Conservation (phyloP, 768 basidiomycete species). For the Termitomyces sp. region DNA sequence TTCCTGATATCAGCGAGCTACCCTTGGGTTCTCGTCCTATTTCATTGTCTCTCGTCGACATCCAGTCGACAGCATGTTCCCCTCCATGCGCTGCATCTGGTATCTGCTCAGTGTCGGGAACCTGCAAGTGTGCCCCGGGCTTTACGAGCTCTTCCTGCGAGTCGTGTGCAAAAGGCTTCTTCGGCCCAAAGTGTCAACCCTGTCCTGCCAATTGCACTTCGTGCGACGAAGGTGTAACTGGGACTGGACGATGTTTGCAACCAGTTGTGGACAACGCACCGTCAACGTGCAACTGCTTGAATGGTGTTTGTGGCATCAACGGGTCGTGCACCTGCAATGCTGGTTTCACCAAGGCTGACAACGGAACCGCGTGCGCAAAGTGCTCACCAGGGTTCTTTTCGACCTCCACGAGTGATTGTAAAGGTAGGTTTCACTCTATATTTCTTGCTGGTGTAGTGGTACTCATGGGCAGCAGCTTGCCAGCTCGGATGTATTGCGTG, state of each 20-base stretch:
- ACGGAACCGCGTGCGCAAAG: constrained; percentile 63
- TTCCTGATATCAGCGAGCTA: constrained; percentile 74
- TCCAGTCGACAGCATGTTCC: constrained; percentile 57
- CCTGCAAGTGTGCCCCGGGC: constrained; percentile 65
- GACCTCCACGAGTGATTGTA: constrained; percentile 53
- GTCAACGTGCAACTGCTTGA: constrained; percentile 72
- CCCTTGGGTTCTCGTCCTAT: constrained; percentile 42
- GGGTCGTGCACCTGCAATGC: constrained; percentile 63
- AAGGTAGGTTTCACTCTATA: constrained; percentile 35
- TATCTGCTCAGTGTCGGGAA: constrained; percentile 60
- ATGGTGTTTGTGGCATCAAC: constrained; percentile 66
- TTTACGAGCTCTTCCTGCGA: constrained; percentile 79
- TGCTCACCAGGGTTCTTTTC: constrained; percentile 67
- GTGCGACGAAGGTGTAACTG: constrained; percentile 77
- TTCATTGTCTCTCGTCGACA: constrained; percentile 54
- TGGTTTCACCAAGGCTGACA: constrained; percentile 56
- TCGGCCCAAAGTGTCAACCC: constrained; percentile 62
- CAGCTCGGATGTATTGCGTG: constrained; percentile 64
- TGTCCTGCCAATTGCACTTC: constrained; percentile 62
- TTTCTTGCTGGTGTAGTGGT: neutral
- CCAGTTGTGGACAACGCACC: constrained; percentile 43
- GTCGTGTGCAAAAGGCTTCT: constrained; percentile 63
- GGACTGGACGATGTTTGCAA: constrained; percentile 65
- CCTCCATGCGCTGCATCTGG: constrained; percentile 62
- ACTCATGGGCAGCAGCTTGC: constrained; percentile 39